Evolutionary conservation across 2,329 filamentous ascomycete genomes (phyloP), one percentile per base, ranked within the genome.

Genomic region (Penicillium sp.): DNA sequence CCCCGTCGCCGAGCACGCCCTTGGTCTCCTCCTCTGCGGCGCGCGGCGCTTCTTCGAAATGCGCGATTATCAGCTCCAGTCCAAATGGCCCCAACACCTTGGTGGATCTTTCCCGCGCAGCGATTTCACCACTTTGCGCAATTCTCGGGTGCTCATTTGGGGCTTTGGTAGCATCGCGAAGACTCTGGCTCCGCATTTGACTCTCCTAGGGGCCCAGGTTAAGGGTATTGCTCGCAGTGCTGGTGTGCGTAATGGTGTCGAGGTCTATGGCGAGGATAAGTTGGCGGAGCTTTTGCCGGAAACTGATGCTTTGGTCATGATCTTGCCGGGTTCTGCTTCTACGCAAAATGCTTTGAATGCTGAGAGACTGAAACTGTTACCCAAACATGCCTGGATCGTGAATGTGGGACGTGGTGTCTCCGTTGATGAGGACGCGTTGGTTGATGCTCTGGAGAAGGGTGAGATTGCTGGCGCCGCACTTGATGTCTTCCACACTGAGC

Each of bases 301-400:
- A 65, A 85, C 84, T 0, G 84, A 87, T 61, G 84, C 83, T 0
- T 74, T 87, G n/a, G 83, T 87, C 60, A 86, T 87, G 84, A 86
- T 86, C 56, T 74, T 86, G 7, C 84, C 84, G 0, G 84, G 84
- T 0, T 78, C 78, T 29, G 80, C 79, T 7, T 73, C 76, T n/a
- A 86, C 84, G 21, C 72, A 71, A 29, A 71, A 86, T 60, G 82
- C 75, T 1, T 75, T 86, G 52, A 82, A 81, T 59, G 75, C 74
- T 23, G 80, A 83, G 67, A 68, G 81, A 7, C 64, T 86, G 37
- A 72, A 69, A 56, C 63, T 78, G 39, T 69, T 86, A 54, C 83
- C 84, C 30, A 78, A 77, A 56, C 84, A 86, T 49, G 56, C 60
- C 41, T 62, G 60, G 60, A 41, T 62, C 15, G 59, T 62, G 4